These are phyloP conservation scores for Epicoccum nigrum DNA, from an alignment of 2,329 filamentous ascomycete genomes.

Conservation along the genomic window DNA sequence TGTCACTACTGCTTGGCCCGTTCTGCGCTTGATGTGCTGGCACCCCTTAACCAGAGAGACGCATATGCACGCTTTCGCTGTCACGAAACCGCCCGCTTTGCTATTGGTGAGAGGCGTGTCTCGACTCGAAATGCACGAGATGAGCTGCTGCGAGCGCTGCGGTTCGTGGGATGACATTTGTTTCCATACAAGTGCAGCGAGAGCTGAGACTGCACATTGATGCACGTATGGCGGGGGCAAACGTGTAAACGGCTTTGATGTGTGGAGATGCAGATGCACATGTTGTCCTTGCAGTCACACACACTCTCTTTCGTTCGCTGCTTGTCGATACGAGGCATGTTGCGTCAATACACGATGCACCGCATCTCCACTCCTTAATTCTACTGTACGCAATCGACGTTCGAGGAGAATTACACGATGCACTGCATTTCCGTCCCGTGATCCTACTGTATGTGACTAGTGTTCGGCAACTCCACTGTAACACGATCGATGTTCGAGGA, in stretches of 20 bases:
- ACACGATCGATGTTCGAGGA: neutral
- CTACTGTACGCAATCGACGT: neutral
- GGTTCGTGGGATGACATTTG: too few species aligned
- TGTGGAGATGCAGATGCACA: too few species aligned
- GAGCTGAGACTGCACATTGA: too few species aligned
- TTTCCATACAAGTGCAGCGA: too few species aligned
- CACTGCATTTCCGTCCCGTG: neutral
- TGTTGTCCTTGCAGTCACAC: too few species aligned
- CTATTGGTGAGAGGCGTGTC: neutral
- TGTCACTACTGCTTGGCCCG: neutral
- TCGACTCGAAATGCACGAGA: neutral
- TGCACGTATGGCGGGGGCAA: too few species aligned
- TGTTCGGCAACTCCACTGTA: too few species aligned
- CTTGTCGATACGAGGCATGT: too few species aligned
- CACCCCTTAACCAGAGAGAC: constrained; percentile 28
- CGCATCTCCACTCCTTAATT: neutral
- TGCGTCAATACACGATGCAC: too few species aligned
- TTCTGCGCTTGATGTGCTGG: constrained; percentile 38
- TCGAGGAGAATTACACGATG: neutral
- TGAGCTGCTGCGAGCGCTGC: too few species aligned
- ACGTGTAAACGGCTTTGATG: too few species aligned
- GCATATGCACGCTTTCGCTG: constrained; percentile 38
- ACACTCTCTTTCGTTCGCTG: too few species aligned
- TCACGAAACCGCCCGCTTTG: constrained; percentile 18
- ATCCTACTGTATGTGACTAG: neutral